These are phyloP conservation scores for Capsicum pubescens DNA, from an alignment of 257 asterid species.

Conservation along the genomic window DNA sequence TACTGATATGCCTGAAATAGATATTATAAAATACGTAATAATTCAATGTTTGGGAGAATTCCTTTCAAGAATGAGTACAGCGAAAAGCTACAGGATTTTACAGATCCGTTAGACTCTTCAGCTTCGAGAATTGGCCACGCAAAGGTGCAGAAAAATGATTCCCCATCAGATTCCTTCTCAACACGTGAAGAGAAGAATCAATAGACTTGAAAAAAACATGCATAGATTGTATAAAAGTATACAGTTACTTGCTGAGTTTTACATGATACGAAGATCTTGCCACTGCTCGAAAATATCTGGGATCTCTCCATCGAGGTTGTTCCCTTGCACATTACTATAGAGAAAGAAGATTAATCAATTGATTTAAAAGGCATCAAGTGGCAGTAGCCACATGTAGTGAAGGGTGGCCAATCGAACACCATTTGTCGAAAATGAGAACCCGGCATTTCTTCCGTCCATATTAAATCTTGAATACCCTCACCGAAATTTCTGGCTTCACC, in stretches of 20 bases:
- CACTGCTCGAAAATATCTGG: neutral
- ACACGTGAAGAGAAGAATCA: neutral
- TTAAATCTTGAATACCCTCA: too few species aligned
- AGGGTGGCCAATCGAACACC: too few species aligned
- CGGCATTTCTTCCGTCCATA: too few species aligned
- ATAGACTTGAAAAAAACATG: neutral
- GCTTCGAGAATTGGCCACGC: neutral
- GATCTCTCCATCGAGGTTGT: neutral
- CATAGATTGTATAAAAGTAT: neutral
- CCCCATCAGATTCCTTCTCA: slow-evolving; percentile 26
- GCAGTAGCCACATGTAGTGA: too few species aligned
- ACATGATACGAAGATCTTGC: neutral
- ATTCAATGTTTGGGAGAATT: neutral
- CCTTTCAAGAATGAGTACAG: neutral
- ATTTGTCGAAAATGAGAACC: too few species aligned
- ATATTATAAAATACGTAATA: neutral
- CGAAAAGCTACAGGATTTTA: neutral
- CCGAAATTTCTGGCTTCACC: too few species aligned
- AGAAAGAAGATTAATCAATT: neutral
- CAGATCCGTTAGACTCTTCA: neutral
- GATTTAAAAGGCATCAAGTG: neutral
- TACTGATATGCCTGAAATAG: slow-evolving; percentile 11
- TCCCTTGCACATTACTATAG: slow-evolving; percentile 15
- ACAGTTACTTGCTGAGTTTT: neutral
- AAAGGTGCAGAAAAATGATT: neutral